Base-by-base conservation (phyloP, 345 rosid genomes). In the Clausena lansium region DNA sequence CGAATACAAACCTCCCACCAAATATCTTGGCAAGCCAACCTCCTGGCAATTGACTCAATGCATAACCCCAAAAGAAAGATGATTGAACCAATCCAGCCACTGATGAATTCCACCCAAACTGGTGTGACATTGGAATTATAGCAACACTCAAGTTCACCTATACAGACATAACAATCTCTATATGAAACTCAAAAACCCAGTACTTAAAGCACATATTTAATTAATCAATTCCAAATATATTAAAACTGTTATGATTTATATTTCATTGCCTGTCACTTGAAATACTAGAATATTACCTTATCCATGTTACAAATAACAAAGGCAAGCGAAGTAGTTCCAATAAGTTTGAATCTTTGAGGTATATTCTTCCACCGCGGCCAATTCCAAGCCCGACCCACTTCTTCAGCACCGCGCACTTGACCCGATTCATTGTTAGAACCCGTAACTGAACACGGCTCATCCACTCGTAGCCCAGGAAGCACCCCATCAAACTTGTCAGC, bases 131-230 rank as follows among this genome's bases (percentile, higher is more conserved):
- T 75, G 99, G 98, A 80, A 92, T 95, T 79, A 95, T 92, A 67
- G 99, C 98, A 82, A 95, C 58, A 77, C 99, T 93, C 94, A 93
- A 88, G 67, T 95, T 95, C 79, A 95, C 98, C 98, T 95, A 85
- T 80, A 77, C 60, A 76, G 50, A 52, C 57, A 52, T 52, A 36
- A 19, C 55, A 3, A 65, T 55, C 33, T 52, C 66, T 30, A 79
- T 39, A 35, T 65, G 35, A 59, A 57, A 79, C 9, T 25, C 24
- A 67, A 39, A 39, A 58, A 19, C 22, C 52, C 24, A 73, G 24
- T 9, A 36, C 41, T 28, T 71, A 28, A 24, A 50, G 38, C 25
- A 50, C 27, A 28, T n/a, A 36, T 17, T 27, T 69, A 27, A 15
- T 8, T 5, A 47, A 5, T 27, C 9, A 27, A 13, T 70, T 1